Conservation (phyloP, 2,329 filamentous ascomycete genomes). For the Aspergillus terreus region DNA sequence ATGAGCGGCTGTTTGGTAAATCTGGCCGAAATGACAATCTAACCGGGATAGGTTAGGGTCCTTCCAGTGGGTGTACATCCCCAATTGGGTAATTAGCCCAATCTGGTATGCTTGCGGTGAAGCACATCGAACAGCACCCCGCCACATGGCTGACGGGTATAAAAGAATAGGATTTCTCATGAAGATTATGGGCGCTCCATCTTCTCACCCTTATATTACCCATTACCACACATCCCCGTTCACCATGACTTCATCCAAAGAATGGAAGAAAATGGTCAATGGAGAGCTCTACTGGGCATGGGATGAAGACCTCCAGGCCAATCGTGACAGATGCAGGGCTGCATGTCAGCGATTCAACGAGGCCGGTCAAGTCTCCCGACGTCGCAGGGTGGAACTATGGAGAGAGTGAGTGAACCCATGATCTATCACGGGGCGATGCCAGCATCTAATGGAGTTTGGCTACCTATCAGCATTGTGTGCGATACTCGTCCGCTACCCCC, state of each 20-base stretch:
- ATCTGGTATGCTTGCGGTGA: not conserved
- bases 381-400: conserved; percentile 23
- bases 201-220: not conserved
- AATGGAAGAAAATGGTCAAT: conserved; percentile 27
- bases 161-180: too few relatives aligned
- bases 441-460: not conserved
- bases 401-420: conserved; percentile 15
- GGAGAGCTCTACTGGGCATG: conserved; percentile 25
- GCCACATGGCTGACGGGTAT: too few relatives aligned
- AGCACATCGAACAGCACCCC: not conserved
- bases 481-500: conserved; percentile 22
- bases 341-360: conserved; percentile 25
- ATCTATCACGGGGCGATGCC: too few relatives aligned
- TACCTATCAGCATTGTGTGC: conserved; percentile 17
- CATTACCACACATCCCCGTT: not conserved
- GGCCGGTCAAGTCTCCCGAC: conserved; percentile 18
- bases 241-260: conserved; percentile 21
- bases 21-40: not conserved
- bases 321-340: conserved; percentile 23
- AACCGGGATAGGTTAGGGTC: not conserved
- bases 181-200: not conserved
- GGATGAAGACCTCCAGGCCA: conserved; percentile 25
- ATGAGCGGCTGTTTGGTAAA: not conserved
- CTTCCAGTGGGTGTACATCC: not conserved
- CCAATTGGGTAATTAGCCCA: not conserved